Conservation (phyloP, 2,329 filamentous ascomycete genomes). For the Zymoseptoria brevis region DNA sequence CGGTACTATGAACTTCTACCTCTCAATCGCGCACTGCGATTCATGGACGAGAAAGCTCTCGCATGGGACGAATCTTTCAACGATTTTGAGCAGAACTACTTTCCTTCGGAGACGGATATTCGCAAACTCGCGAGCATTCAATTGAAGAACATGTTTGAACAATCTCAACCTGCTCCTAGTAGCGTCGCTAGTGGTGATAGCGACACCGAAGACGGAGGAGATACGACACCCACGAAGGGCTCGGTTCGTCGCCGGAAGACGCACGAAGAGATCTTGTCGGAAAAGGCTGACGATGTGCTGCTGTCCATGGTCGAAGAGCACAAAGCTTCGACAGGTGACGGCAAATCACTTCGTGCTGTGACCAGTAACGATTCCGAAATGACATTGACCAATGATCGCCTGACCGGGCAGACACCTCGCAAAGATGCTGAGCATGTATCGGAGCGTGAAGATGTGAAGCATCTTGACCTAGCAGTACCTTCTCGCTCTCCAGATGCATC, state of each 20-base stretch:
- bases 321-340: conserved; percentile 19
- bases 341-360: conserved; percentile 11
- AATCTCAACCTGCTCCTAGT: conserved; percentile 58
- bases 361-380: conserved; percentile 11
- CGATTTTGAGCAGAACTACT: conserved; percentile 86
- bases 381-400: conserved; percentile 12
- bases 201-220: conserved; percentile 57
- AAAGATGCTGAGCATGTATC: conserved; percentile 27
- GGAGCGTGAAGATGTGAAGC: conserved; percentile 49
- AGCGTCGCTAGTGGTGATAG: conserved; percentile 25
- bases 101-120: conserved; percentile 93
- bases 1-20: conserved; percentile 97
- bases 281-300: conserved; percentile 57
- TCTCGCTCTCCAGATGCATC: conserved; percentile 23
- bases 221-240: conserved; percentile 30
- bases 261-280: conserved; percentile 41
- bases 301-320: conserved; percentile 60
- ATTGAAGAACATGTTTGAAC: conserved; percentile 87
- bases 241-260: conserved; percentile 33
- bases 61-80: conserved; percentile 89
- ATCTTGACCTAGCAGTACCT: conserved; percentile 54
- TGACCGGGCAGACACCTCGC: conserved; percentile 21
- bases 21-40: conserved; percentile 77
- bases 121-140: conserved; percentile 84
- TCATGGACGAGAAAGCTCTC: conserved; percentile 84